Conservation (phyloP, 148 eudicot genomes). For the Pharnaceum exiguum region DNA sequence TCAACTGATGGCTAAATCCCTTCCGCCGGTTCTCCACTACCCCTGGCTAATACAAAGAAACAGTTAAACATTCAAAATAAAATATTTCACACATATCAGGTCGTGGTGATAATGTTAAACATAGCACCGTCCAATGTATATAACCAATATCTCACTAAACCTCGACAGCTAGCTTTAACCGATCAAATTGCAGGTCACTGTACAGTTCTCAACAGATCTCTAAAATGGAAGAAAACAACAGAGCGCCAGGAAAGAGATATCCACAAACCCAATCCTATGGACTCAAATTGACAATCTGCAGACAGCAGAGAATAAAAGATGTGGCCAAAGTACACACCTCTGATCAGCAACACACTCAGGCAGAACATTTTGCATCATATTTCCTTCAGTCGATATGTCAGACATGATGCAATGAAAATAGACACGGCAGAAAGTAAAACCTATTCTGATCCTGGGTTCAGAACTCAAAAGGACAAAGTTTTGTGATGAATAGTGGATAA, state of each 20-base stretch:
- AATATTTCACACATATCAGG: background rate
- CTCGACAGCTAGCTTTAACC: background rate
- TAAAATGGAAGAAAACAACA: background rate
- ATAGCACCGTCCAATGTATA: background rate
- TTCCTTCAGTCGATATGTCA: background rate
- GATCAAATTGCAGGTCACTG: background rate
- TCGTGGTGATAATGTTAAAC: background rate
- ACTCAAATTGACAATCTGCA: conserved; percentile 2
- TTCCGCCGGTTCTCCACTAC: too few species aligned
- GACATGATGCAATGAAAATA: background rate
- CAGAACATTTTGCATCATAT: background rate
- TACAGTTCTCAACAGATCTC: background rate
- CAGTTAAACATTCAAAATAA: background rate
- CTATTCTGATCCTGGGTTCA: background rate
- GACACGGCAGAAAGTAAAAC: background rate
- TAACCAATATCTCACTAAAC: background rate
- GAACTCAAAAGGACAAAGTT: background rate
- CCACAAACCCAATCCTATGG: background rate
- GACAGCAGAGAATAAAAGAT: background rate
- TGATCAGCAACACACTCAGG: background rate
- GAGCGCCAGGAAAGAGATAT: background rate
- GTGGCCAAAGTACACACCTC: conserved; percentile 20
- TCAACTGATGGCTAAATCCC: too few species aligned
- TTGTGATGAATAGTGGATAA: too few species aligned
- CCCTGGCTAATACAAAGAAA: background rate